A percentile compares a stretch with the other conserved stretches of the same genome.
Conservation (phyloP, 441 rosid genomes). For the Pelargonium australe region DNA sequence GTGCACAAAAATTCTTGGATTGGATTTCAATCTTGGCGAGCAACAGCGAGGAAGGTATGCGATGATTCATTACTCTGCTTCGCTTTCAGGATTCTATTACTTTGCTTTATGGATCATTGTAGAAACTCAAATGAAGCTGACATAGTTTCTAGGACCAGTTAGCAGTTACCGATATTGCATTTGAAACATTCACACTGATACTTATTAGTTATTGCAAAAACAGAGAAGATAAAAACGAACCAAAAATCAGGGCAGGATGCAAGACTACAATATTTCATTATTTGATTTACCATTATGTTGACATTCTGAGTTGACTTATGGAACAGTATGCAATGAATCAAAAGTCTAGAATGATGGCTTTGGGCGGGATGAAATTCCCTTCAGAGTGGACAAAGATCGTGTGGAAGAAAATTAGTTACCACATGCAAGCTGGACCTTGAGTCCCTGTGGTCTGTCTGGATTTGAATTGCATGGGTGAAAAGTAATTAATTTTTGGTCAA, state of each 20-base stretch:
- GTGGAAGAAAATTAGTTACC: too few species aligned
- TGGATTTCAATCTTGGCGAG: slow-evolving; percentile 97
- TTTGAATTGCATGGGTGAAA: slow-evolving; percentile 11
- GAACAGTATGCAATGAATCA: background rate
- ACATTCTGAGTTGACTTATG: background rate
- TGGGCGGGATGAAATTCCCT: background rate
- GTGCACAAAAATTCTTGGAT: slow-evolving; percentile 94
- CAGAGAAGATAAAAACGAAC: too few species aligned
- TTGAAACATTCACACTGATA: too few species aligned
- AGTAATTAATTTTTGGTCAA: background rate
- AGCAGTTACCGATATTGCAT: background rate
- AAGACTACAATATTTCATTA: background rate
- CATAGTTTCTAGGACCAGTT: background rate
- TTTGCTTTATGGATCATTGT: background rate
- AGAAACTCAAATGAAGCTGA: background rate
- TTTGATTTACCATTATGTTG: background rate
- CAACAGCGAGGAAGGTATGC: slow-evolving; percentile 78
- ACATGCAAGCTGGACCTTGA: too few species aligned
- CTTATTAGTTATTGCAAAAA: too few species aligned
- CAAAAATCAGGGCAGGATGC: background rate
- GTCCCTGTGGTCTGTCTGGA: background rate
- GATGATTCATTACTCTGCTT: background rate
- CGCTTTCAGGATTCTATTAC: background rate
- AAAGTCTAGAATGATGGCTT: background rate
- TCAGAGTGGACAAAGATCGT: too few species aligned